phyloP scores from a whole-genome alignment of 768 basidiomycete genomes.

The Mycena haematopus region DNA sequence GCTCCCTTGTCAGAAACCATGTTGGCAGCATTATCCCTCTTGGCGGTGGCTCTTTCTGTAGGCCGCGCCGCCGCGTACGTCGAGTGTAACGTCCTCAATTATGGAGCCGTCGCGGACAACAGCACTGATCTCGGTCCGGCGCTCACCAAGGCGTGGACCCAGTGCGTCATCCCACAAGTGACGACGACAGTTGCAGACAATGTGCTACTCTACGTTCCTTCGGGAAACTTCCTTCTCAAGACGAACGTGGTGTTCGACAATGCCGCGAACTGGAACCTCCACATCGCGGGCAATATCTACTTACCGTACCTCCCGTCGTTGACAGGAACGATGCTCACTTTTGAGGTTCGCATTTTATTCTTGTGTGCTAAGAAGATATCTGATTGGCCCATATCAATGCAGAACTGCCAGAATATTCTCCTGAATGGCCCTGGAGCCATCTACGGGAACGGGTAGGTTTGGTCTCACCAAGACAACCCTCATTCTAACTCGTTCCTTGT shows the following conservation, averaged over 20 bases:
- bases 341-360: constrained; percentile 24
- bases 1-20: constrained; percentile 8
- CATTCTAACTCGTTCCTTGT: neutral
- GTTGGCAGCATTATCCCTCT: constrained; percentile 7
- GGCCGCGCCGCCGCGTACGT: constrained; percentile 20
- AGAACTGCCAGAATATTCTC: constrained; percentile 33
- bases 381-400: neutral
- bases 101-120: constrained; percentile 34
- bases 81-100: constrained; percentile 34
- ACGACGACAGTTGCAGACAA: constrained; percentile 29
- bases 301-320: constrained; percentile 30
- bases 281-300: constrained; percentile 33
- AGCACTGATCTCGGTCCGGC: constrained; percentile 36
- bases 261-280: constrained; percentile 33
- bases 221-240: constrained; percentile 32
- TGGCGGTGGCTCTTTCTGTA: constrained; percentile 18
- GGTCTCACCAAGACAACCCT: neutral
- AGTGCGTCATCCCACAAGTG: constrained; percentile 32
- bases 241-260: constrained; percentile 31
- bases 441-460: constrained; percentile 29
- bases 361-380: neutral
- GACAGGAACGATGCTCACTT: constrained; percentile 35
- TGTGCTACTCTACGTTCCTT: constrained; percentile 33
- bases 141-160: constrained; percentile 30
- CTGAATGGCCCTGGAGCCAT: constrained; percentile 33